Evolutionary conservation across 441 rosid genomes (phyloP), one percentile per base, ranked within the genome.

Genomic region (Arabidopsis hybrid): DNA sequence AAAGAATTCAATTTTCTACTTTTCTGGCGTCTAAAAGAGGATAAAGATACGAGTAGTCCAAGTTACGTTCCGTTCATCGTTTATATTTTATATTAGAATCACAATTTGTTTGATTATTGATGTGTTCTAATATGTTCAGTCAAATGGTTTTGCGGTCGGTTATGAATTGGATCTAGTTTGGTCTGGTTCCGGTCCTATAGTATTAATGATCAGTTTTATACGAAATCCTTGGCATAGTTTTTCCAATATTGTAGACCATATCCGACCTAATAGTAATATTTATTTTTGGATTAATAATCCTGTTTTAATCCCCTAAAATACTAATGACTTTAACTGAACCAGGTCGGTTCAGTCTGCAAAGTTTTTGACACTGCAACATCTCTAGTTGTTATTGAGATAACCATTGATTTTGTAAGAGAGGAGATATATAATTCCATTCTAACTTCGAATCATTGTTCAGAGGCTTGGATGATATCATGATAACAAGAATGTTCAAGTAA

Each of bases 41-140:
- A 62, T 38, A 69, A 76, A 69, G 65, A 76, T 69, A 17, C 79
- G 66, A 76, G 79, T 76, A 76, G 79, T 76, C 60, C 60, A 69
- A 69, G 55, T 76, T 76, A 76, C 75, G 79, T 75, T 74, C 78
- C 61, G 3, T 39, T 47, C 36, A 17, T 29, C 52, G 6, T 60
- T 40, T 49, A 11, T 57, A 26, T 65, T 38, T 35, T 17, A 16
- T 12, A 17, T 8, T 21, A 8, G 3, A 1, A 5, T 45, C 17
- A 18, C 34, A 61, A 34, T 42, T 52, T 51, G 52, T 39, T 39
- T 40, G 60, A 26, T 61, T 43, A 29, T 43, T 47, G 18, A 2
- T 71, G 60, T 40, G 31, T 7, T 51, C 18, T 16, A 51, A 7
- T 31, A 4, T 49, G 39, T 34, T 69, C 47, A 18, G n/a, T 38